Conservation (phyloP, 108 stramenopile species). For the Pseudonitzschia delicatissima region DNA sequence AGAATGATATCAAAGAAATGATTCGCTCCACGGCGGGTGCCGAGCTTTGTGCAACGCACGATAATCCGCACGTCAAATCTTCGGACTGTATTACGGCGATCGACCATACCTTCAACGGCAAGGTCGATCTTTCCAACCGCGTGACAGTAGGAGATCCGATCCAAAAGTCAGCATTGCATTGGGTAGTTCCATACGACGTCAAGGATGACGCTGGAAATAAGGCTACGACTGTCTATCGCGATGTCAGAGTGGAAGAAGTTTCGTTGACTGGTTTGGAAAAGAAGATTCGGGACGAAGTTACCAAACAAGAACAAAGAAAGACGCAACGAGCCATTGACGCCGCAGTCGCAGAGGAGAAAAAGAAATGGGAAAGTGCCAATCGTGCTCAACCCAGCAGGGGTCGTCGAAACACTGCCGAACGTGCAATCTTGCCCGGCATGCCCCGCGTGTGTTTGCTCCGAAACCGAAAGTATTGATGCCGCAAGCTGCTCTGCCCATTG, state of each 20-base stretch:
- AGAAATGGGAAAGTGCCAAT: constrained; percentile 31
- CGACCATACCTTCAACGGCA: constrained; percentile 72
- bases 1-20: constrained; percentile 61
- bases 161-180: constrained; percentile 54
- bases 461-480: constrained; percentile 1
- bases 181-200: constrained; percentile 88
- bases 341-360: constrained; percentile 55
- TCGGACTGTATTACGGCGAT: constrained; percentile 68
- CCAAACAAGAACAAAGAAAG: constrained; percentile 32
- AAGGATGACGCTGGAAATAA: constrained; percentile 81
- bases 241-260: constrained; percentile 80
- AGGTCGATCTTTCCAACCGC: constrained; percentile 60
- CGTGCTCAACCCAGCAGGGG: not conserved
- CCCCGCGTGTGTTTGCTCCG: constrained; percentile 29
- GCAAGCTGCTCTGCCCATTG: constrained; percentile 19
- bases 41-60: constrained; percentile 77
- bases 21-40: constrained; percentile 67
- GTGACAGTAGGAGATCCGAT: constrained; percentile 75
- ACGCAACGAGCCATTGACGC: constrained; percentile 39
- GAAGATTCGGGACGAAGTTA: constrained; percentile 40
- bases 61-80: constrained; percentile 47
- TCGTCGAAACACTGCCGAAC: constrained; percentile 7
- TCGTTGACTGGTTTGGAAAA: constrained; percentile 61
- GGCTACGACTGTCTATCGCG: constrained; percentile 75
- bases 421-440: constrained; percentile 29